phyloP scores from a whole-genome alignment of 345 rosid genomes.

The Eucalyptus albens region DNA sequence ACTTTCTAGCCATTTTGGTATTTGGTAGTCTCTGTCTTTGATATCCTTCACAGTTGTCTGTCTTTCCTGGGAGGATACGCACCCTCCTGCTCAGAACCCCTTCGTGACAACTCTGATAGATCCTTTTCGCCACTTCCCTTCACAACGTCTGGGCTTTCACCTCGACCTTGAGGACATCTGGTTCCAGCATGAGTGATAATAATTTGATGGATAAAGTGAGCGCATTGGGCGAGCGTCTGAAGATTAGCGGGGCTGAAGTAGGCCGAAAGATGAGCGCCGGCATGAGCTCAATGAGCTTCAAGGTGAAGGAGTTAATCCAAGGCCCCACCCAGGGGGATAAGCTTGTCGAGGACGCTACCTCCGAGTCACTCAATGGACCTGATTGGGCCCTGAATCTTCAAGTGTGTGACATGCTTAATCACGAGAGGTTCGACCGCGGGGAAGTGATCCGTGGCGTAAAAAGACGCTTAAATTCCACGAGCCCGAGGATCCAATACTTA shows the following conservation, averaged over 20 bases:
- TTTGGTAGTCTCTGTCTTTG: background rate
- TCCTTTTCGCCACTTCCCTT: background rate
- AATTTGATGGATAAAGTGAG: conserved; percentile 82
- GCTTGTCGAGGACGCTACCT: conserved; percentile 86
- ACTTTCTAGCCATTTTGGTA: background rate
- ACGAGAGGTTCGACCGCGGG: conserved; percentile 51
- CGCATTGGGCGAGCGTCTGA: conserved; percentile 83
- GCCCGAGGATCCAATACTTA: conserved; percentile 70
- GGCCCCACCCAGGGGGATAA: conserved; percentile 73
- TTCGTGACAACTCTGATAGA: background rate
- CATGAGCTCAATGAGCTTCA: conserved; percentile 85
- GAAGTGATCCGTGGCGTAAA: conserved; percentile 74
- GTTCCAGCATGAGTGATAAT: conserved; percentile 45
- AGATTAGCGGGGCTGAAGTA: conserved; percentile 81
- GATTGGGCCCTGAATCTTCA: conserved; percentile 91
- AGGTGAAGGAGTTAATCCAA: conserved; percentile 81
- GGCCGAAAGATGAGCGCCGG: conserved; percentile 70
- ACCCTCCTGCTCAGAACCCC: background rate
- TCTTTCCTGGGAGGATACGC: background rate
- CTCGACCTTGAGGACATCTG: background rate
- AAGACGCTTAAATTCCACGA: conserved; percentile 58
- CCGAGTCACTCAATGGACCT: conserved; percentile 74
- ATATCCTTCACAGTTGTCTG: background rate
- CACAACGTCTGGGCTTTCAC: background rate
- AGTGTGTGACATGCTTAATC: conserved; percentile 74